Base-by-base conservation (phyloP, 2,329 filamentous ascomycete species). In the Hypocrella siamensis region DNA sequence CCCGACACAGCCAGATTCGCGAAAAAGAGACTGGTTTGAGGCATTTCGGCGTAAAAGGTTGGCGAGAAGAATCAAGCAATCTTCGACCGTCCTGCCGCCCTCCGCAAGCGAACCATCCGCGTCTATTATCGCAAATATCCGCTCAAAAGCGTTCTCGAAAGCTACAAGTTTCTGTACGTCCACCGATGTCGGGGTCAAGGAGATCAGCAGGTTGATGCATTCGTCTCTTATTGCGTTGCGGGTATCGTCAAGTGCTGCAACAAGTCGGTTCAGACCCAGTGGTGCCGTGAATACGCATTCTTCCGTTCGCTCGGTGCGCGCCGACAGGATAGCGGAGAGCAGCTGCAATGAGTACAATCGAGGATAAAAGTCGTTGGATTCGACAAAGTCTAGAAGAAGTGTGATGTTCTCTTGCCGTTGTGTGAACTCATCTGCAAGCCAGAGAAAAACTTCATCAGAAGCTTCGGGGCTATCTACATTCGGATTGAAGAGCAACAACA, bases 401-500 rank as follows among this genome's bases (percentile, higher is more conserved):
- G 83, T 88, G 38, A 94, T 88, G 53, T 98, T 96, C 58, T 96
- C 88, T 70, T 94, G 86, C 40, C 83, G 77, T 65, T 93, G 86
- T 21, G 90, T 94, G 52, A 98, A 98, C 55, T 96, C 88, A 57
- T 98, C 90, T 33, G 90, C 90, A 36, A 98, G 67, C 85, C 90
- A 98, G 18, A 96, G 63, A 14, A 80, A 80, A 45, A 98, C 92
- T 56, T 98, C 90, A 41, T 96, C 88, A 11, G 88, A 93, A 33
- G 88, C 84, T 66, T 96, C 88, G 19, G 84, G 70, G 64, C 83
- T 92, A 49, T 65, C 61, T 43, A 69, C 63, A 43, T 76, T 76
- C 26, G 74, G 73, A 40, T 57, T 75, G 53, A 96, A 96, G 26
- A 98, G 75, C 76, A 92, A 88, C 51, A 96, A 64, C 46, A 98